A percentile compares a stretch with the other conserved stretches of the same genome.
Conservation (phyloP, 495 filamentous ascomycete species). For the Aspergillus asperescens region DNA sequence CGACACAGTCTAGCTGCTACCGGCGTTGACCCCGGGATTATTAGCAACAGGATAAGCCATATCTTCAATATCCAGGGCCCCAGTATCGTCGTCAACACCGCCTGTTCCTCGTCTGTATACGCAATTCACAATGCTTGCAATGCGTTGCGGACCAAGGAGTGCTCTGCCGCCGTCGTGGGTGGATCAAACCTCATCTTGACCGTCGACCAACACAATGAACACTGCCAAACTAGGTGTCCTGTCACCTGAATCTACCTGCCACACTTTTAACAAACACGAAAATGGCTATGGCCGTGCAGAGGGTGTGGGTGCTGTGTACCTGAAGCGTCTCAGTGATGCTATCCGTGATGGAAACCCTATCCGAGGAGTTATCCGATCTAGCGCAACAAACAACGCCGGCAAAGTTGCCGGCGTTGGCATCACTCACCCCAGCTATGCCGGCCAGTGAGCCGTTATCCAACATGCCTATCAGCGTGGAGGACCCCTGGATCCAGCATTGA, state of each 20-base stretch:
- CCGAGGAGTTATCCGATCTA: conserved; percentile 31
- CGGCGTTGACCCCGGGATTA: conserved; percentile 13
- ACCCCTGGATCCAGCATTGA: not conserved
- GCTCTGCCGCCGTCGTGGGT: conserved; percentile 32
- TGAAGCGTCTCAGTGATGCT: conserved; percentile 27
- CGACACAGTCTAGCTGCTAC: conserved; percentile 2
- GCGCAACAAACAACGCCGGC: conserved; percentile 20
- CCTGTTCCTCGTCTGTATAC: conserved; percentile 32
- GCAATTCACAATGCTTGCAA: conserved; percentile 26
- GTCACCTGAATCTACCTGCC: conserved; percentile 29
- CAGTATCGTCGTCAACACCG: conserved; percentile 30
- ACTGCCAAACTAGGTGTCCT: conserved; percentile 14
- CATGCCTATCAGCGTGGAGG: conserved; percentile 19
- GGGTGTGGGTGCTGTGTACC: conserved; percentile 19
- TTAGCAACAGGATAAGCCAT: conserved; percentile 33
- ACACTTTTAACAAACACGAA: conserved; percentile 47
- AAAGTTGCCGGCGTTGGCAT: not conserved
- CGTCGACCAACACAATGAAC: conserved; percentile 19
- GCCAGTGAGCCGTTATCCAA: conserved; percentile 6
- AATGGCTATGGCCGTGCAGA: conserved; percentile 42
- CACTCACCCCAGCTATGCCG: not conserved
- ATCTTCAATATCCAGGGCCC: conserved; percentile 30
- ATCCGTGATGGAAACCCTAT: conserved; percentile 30
- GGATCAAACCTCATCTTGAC: conserved; percentile 32
- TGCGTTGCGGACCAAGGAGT: conserved; percentile 29